These are phyloP conservation scores for Gentiana macrophylla DNA, from an alignment of 257 asterid species.

Conservation along the genomic window DNA sequence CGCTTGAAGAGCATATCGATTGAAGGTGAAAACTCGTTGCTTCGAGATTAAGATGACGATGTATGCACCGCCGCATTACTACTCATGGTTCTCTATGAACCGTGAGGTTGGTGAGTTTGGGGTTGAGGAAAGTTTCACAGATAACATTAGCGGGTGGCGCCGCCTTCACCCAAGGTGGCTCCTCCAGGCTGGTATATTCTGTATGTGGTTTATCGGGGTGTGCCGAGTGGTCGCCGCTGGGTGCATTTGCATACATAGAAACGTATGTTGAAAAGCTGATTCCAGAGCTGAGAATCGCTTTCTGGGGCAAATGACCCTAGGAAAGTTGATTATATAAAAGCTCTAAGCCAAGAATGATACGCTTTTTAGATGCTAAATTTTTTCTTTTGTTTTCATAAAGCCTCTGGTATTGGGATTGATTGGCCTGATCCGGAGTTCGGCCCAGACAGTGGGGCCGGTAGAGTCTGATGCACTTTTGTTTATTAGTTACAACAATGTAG, in stretches of 20 bases:
- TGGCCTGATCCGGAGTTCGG: too few relatives aligned
- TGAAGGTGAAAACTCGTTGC: background rate
- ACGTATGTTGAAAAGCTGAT: too few relatives aligned
- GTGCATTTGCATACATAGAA: conserved; percentile 27
- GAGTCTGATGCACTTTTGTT: too few relatives aligned
- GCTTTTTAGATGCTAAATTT: background rate
- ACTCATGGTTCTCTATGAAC: conserved; percentile 75
- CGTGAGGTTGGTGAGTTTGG: conserved; percentile 67
- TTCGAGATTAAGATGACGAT: conserved; percentile 42
- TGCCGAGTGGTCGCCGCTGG: conserved; percentile 81
- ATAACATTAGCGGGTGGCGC: conserved; percentile 42
- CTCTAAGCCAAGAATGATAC: too few relatives aligned
- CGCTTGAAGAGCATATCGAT: conserved; percentile 19
- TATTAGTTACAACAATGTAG: too few relatives aligned
- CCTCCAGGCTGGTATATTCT: conserved; percentile 77
- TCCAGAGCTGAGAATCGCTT: too few relatives aligned
- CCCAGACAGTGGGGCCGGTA: too few relatives aligned
- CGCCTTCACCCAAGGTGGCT: conserved; percentile 54
- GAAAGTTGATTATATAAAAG: too few relatives aligned
- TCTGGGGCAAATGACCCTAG: too few relatives aligned
- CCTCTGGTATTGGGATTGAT: too few relatives aligned
- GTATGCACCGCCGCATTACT: conserved; percentile 81
- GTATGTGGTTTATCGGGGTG: conserved; percentile 62
- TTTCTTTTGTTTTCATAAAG: background rate
- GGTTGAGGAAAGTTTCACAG: conserved; percentile 12